These are phyloP conservation scores for Alternaria sp. DNA, from an alignment of 2,329 filamentous ascomycete species.

Conservation along the genomic window DNA sequence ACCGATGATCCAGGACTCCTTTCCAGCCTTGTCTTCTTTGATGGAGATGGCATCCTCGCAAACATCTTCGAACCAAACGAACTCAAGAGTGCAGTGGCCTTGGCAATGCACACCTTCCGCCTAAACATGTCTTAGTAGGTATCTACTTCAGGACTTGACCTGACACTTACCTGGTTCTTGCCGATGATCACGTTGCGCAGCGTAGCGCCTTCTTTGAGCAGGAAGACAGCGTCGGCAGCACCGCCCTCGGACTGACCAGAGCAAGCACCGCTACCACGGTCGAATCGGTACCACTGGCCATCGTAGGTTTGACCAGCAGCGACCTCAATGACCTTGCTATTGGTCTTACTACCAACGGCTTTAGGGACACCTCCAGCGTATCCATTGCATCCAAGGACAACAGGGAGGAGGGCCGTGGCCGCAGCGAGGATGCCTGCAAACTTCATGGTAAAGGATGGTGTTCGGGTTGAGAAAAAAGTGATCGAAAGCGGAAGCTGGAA, in stretches of 20 bases:
- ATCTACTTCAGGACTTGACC: too few species aligned
- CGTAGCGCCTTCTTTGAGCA: slow-evolving; percentile 57
- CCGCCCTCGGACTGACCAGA: slow-evolving; percentile 28
- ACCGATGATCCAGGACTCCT: slow-evolving; percentile 48
- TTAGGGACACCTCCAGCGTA: slow-evolving; percentile 33
- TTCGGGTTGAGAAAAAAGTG: background rate
- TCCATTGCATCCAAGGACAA: slow-evolving; percentile 32
- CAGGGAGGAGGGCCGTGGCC: slow-evolving; percentile 27
- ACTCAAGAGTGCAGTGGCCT: slow-evolving; percentile 53
- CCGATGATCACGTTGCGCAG: slow-evolving; percentile 62
- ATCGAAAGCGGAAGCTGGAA: background rate
- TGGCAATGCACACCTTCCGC: slow-evolving; percentile 61
- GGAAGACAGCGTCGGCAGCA: slow-evolving; percentile 48
- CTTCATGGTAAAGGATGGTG: slow-evolving; percentile 21
- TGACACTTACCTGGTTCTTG: slow-evolving; percentile 45
- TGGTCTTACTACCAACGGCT: slow-evolving; percentile 33
- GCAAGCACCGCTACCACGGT: slow-evolving; percentile 36
- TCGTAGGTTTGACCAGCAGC: slow-evolving; percentile 32
- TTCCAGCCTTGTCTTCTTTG: slow-evolving; percentile 38
- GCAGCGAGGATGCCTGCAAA: slow-evolving; percentile 16
- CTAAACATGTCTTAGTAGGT: background rate
- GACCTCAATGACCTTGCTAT: slow-evolving; percentile 34
- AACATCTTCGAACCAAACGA: slow-evolving; percentile 48
- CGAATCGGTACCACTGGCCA: slow-evolving; percentile 33
- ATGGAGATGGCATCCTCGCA: slow-evolving; percentile 49